phyloP scores from a whole-genome alignment of 1,284 basidiomycete species.

The Mycosarcoma mackinlayi region DNA sequence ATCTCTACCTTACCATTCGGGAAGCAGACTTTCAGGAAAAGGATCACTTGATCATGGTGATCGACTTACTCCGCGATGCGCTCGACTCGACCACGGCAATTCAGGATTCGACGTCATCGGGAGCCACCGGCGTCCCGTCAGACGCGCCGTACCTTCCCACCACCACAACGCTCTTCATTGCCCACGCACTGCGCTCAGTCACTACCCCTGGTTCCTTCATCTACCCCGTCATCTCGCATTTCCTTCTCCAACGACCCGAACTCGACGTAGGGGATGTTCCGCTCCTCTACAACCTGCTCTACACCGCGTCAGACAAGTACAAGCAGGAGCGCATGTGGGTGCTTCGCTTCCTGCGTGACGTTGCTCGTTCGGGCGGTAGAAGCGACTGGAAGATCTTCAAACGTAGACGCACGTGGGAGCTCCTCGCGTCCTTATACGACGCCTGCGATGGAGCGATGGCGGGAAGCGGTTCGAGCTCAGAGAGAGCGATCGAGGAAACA shows the following conservation, averaged over 20 bases:
- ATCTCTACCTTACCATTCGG: conserved; percentile 69
- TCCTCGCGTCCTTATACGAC: conserved; percentile 82
- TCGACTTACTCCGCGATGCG: conserved; percentile 74
- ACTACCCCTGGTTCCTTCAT: conserved; percentile 83
- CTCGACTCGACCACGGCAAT: conserved; percentile 15
- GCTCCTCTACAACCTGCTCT: conserved; percentile 85
- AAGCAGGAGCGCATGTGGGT: conserved; percentile 86
- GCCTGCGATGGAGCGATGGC: conserved; percentile 70
- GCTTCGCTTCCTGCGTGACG: conserved; percentile 82
- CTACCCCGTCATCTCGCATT: conserved; percentile 81
- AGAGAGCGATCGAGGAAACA: conserved; percentile 30
- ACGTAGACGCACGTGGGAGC: conserved; percentile 85
- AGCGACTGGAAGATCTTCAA: conserved; percentile 85
- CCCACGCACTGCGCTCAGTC: conserved; percentile 80
- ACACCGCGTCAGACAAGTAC: conserved; percentile 79
- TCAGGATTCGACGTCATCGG: conserved; percentile 14
- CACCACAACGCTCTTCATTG: conserved; percentile 81
- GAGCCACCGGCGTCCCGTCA: conserved; percentile 57
- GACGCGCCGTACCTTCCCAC: conserved; percentile 74
- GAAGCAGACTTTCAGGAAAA: conserved; percentile 81
- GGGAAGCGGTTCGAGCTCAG: conserved; percentile 5
- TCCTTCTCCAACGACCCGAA: conserved; percentile 83
- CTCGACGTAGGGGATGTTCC: conserved; percentile 83
- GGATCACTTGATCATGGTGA: conserved; percentile 79
- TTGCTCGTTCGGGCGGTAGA: conserved; percentile 74